Conservation (phyloP, 2,329 filamentous ascomycete genomes). For the Seiridium cupressi region DNA sequence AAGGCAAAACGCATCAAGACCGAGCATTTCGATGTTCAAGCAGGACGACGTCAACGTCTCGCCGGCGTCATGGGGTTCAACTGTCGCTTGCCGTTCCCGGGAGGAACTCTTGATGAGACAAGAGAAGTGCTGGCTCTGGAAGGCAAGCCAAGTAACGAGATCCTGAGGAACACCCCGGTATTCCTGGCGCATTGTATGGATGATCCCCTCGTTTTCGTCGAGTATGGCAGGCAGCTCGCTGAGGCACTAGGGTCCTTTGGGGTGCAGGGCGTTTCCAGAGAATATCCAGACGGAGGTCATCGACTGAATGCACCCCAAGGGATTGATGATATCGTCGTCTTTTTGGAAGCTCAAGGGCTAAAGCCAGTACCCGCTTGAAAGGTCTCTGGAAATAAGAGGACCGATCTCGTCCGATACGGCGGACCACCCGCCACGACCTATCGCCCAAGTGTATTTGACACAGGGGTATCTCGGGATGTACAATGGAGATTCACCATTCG, state of each 20-base stretch:
- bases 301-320: conserved; percentile 43
- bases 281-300: conserved; percentile 41
- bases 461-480: too few relatives aligned
- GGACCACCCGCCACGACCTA: too few relatives aligned
- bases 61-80: conserved; percentile 23
- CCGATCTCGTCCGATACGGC: too few relatives aligned
- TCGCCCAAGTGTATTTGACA: too few relatives aligned
- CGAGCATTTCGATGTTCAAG: not conserved
- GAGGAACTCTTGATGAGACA: conserved; percentile 17
- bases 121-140: conserved; percentile 29
- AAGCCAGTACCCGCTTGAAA: not conserved
- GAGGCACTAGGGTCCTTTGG: conserved; percentile 35
- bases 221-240: conserved; percentile 33
- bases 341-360: conserved; percentile 25
- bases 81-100: conserved; percentile 21
- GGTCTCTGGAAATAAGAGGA: too few relatives aligned
- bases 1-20: conserved; percentile 12
- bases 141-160: conserved; percentile 18
- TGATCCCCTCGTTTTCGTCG: conserved; percentile 38
- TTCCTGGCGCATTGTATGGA: conserved; percentile 44
- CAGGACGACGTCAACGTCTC: conserved; percentile 10
- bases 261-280: conserved; percentile 35
- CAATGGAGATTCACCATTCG: too few relatives aligned
- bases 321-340: conserved; percentile 38
- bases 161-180: conserved; percentile 40